phyloP scores from a whole-genome alignment of 1,284 basidiomycete species.

The Polyporus tsugae region DNA sequence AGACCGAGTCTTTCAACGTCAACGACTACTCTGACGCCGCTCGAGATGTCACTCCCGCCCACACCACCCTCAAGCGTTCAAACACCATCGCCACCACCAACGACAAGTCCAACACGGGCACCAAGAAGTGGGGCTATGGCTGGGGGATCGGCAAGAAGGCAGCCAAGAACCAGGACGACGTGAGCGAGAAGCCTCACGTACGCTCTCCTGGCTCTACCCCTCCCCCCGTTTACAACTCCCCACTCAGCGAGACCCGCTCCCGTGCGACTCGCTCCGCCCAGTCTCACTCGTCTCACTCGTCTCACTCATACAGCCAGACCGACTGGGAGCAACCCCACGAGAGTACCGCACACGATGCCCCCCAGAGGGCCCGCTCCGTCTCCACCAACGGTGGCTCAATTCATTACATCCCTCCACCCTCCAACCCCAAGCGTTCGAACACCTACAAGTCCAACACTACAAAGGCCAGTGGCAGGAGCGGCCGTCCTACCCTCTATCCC shows the following conservation, averaged over 20 bases:
- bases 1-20: conserved; percentile 45
- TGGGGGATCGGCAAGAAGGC: conserved; percentile 69
- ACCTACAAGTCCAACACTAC: conserved; percentile 40
- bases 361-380: conserved; percentile 23
- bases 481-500: conserved; percentile 55
- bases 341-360: conserved; percentile 31
- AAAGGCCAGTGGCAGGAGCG: conserved; percentile 30
- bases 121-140: conserved; percentile 64
- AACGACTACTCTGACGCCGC: conserved; percentile 39
- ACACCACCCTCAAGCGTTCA: conserved; percentile 33
- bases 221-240: conserved; percentile 50
- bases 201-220: conserved; percentile 37
- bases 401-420: conserved; percentile 29
- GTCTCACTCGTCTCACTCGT: conserved; percentile 39
- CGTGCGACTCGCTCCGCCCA: conserved; percentile 42
- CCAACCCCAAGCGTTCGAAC: conserved; percentile 37
- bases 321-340: not conserved
- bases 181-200: conserved; percentile 41
- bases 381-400: conserved; percentile 24
- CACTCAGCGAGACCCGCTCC: conserved; percentile 35
- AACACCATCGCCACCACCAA: conserved; percentile 36
- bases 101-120: conserved; percentile 34
- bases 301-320: conserved; percentile 27
- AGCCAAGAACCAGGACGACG: conserved; percentile 52
- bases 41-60: conserved; percentile 38